Evolutionary conservation across 148 eudicot genomes (phyloP), one percentile per base, ranked within the genome.

Genomic region (Cornus suecica): DNA sequence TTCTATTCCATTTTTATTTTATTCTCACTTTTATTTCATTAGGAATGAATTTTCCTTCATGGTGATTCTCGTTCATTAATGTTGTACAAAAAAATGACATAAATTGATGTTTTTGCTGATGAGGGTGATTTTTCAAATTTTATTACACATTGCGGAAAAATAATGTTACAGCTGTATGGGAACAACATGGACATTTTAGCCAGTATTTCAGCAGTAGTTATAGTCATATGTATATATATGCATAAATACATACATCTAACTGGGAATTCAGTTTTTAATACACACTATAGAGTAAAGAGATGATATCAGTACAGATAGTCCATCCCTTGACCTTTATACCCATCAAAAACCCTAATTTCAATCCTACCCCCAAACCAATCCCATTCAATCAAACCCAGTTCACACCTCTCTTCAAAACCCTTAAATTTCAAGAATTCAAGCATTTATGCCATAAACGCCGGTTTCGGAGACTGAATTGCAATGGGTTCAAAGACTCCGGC

Each of bases 251-350:
- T 32, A 31, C 10, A 18, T n/a, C 30, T 22, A 71, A 61, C 26
- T 60, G 67, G 1, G 70, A 76, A 56, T 45, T 69, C 68, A 68
- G 61, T 70, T 32, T 32, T 32, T 61, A 66, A 71, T 70, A 34
- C 56, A 30, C 26, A 10, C 14, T 2, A 62, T 24, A 16, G 58
- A 51, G 77, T 22, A 31, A 72, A 27, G 62, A 76, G 77, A 91
- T 88, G 91, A 80, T 86, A 75, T 77, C 90, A 75, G 69, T 84
- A 20, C 79, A 83, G 64, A 67, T 77, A n/a, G 65, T 82, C 68
- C 79, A 89, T 68, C 85, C 84, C 29, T 70, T 76, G 32, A 71
- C 84, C 80, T 48, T 74, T 45, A 65, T 18, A 26, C 37, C 78
- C 72, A 29, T 76, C 71, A 69, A 79, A 78, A 83, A 79, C 85